Base-by-base conservation (phyloP, 306 rosid genomes). In the Heteromeles arbutifolia region DNA sequence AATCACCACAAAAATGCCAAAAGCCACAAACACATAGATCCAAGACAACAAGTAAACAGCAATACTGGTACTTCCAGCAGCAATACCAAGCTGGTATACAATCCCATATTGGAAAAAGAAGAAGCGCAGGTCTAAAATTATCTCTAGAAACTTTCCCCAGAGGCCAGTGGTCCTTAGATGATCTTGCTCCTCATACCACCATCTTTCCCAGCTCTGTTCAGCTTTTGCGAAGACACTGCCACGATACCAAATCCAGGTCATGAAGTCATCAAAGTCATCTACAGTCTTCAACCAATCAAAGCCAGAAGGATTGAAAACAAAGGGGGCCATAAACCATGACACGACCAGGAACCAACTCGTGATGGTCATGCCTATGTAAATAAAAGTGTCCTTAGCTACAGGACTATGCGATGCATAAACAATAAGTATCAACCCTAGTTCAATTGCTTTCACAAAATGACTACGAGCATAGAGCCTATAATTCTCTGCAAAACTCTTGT, bases 111-210 rank as follows among this genome's bases (percentile, higher is more conserved):
- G 98, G 81, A 93, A 93, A 67, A 88, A 32, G 84, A 93, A 93
- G 85, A 93, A 93, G 26, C 98, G 88, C 14, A 93, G 88, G 82
- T 91, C 97, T 74, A 93, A 73, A 78, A 93, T 56, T 54, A 91
- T 79, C 86, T 93, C 97, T 74, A 84, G n/a, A 72, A 93, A 18
- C 87, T 89, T 89, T 59, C 96, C 98, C 97, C 91, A 85, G 21
- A 83, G 12, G 24, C 98, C 98, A 34, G 96, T 93, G 31, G 77
- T 69, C 84, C 72, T 88, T 32, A 93, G 81, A 82, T 93, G 98
- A 80, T 89, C 97, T 79, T 91, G 97, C 79, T 91, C 97, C 79
- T 93, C 98, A 21, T 89, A 88, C 97, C 98, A 93, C 98, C 98
- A 93, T 77, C 86, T 89, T 82, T 91, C 97, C 98, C 98, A 93